Base-by-base conservation (phyloP, 1,139 yeast genomes). In the Kodamaea arcana region DNA sequence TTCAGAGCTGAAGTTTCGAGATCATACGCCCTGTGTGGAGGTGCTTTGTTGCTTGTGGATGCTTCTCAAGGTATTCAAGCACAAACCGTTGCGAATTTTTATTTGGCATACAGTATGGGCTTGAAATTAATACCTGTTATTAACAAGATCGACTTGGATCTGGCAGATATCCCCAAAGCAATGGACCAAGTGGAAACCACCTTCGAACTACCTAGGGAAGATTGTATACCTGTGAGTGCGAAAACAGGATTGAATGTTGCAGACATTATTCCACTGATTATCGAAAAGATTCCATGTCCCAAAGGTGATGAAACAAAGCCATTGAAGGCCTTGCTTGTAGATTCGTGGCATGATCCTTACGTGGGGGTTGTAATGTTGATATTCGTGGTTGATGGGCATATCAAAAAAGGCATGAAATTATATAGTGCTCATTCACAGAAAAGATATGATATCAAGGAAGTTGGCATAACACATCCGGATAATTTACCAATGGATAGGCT, bases 11-110 rank as follows among this genome's bases (percentile, higher is more conserved):
- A 92, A 51, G 98, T 92, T 0, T 80, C 94, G 2, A 63, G 97
- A 45, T 84, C 95, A 9, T 88, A 90, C 57, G 97, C 97, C 1
- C 84, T 96, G 0, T 92, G 97, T 65, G 94, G 94, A 25, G 98
- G 98, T 10, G 97, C 97, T 0, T 61, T 92, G 32, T 58, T 92
- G 30, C 62, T 92, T 16, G 95, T 92, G 1, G 98, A 92, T 65
- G 97, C 97, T 1, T 74, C 92, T 2, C 97, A 92, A 53, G 98
- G 98, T 32, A 88, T 92, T 4, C 97, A 88, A 55, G 97, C 98
- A 0, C 98, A 92, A 56, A 92, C 98, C 0, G 97, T 92, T 8
- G 97, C 98, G 25, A 92, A 92, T 56, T 90, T 86, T 58, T 86
- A 83, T 51, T 68, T 90, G 38, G 98, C 98, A 0, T 84, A 84